Percentiles rank a stretch among this genome's conserved stretches.
These are phyloP conservation scores for Phialophora chinensis DNA, from an alignment of 2,329 filamentous ascomycete species.

Conservation along the genomic window DNA sequence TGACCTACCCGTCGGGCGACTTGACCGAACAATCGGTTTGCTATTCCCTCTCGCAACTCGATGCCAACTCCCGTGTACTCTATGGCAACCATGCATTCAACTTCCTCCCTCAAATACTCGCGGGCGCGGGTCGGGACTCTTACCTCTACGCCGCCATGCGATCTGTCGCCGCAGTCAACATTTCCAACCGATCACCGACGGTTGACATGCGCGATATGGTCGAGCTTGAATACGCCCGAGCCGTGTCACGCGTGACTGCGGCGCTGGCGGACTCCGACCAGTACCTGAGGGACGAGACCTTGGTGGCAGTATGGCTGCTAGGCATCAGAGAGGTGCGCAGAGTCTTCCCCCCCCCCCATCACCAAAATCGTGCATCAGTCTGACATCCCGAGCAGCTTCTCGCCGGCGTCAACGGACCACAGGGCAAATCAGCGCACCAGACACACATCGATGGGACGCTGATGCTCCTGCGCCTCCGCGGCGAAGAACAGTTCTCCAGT, in stretches of 20 bases:
- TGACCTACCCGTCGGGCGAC: constrained; percentile 15
- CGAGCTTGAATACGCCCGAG: constrained; percentile 28
- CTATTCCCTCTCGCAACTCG: constrained; percentile 31
- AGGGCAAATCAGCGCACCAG: constrained; percentile 16
- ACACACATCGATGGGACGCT: constrained; percentile 32
- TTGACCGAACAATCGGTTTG: constrained; percentile 30
- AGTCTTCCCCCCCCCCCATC: neutral
- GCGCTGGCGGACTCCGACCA: constrained; percentile 28
- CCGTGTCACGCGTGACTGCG: constrained; percentile 25
- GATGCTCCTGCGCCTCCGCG: constrained; percentile 31
- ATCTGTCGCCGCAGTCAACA: constrained; percentile 26
- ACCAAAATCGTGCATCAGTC: neutral
- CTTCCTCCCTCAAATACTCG: constrained; percentile 30
- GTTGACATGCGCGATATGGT: constrained; percentile 25
- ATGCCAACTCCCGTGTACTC: constrained; percentile 28
- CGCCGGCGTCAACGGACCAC: constrained; percentile 22
- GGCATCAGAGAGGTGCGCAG: constrained; percentile 29
- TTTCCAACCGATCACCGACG: constrained; percentile 34
- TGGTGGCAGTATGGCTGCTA: constrained; percentile 32
- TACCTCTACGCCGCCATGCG: constrained; percentile 31
- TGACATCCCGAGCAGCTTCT: constrained; percentile 26
- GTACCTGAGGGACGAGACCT: constrained; percentile 30
- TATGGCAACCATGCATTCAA: constrained; percentile 29
- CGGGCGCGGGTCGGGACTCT: constrained; percentile 17
- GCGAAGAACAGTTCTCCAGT: constrained; percentile 27